Conservation (phyloP, 495 filamentous ascomycete genomes). For the Lophiotrema nucula region DNA sequence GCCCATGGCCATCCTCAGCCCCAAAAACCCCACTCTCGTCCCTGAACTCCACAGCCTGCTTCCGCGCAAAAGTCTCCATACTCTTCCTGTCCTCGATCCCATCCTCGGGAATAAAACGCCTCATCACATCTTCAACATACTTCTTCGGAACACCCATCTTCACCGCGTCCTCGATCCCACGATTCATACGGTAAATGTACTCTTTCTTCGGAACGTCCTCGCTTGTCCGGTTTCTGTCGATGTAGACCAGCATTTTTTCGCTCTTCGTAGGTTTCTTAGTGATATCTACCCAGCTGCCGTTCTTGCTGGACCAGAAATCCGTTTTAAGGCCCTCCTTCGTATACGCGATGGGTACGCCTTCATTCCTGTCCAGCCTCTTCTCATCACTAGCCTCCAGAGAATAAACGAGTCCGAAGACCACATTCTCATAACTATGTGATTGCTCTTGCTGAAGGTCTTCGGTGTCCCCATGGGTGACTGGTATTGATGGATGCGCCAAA, state of each 20-base stretch:
- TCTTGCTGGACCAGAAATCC: slow-evolving; percentile 42
- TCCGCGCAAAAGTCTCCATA: slow-evolving; percentile 13
- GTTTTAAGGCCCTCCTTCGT: slow-evolving; percentile 45
- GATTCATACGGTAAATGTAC: slow-evolving; percentile 69
- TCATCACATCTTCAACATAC: slow-evolving; percentile 59
- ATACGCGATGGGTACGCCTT: slow-evolving; percentile 61
- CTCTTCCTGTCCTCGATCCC: slow-evolving; percentile 6
- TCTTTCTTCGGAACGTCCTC: slow-evolving; percentile 54
- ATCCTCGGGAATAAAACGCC: slow-evolving; percentile 55
- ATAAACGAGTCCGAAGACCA: slow-evolving; percentile 57
- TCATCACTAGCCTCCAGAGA: slow-evolving; percentile 48
- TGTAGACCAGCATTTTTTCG: slow-evolving; percentile 54
- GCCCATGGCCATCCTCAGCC: background rate
- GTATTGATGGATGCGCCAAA: too few species aligned
- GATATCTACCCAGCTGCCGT: slow-evolving; percentile 2
- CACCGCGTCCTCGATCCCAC: slow-evolving; percentile 61
- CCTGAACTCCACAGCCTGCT: slow-evolving; percentile 38
- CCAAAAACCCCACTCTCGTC: slow-evolving; percentile 33
- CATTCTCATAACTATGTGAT: slow-evolving; percentile 6
- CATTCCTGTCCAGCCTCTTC: slow-evolving; percentile 49
- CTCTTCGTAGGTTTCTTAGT: slow-evolving; percentile 1
- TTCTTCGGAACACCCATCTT: slow-evolving; percentile 53
- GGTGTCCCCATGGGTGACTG: background rate
- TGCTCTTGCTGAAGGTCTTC: background rate
- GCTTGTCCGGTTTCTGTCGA: slow-evolving; percentile 49